Evolutionary conservation across 176 grass and related monocot species (phyloP).

Genomic region (Musa schizocarpa): DNA sequence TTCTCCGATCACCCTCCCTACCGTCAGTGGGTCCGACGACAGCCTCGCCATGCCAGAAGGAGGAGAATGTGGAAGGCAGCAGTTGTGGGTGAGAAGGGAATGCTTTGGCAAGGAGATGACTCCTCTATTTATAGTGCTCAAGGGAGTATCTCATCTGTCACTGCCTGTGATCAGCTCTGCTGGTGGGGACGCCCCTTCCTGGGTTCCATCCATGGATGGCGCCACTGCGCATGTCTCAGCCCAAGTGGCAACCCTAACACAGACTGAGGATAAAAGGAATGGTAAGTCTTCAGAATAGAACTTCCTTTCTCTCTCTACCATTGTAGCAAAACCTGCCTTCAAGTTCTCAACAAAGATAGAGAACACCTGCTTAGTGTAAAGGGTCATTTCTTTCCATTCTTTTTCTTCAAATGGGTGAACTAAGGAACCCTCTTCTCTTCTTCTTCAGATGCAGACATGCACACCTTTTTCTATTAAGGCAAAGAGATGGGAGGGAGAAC

Average conservation of each 20-base stretch:
- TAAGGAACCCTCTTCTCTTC: too few relatives aligned
- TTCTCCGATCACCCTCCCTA: constrained; percentile 86
- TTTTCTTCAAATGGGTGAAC: too few relatives aligned
- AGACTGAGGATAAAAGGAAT: background rate
- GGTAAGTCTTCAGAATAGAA: too few relatives aligned
- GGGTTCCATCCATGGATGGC: background rate
- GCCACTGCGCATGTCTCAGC: background rate
- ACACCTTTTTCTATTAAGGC: background rate
- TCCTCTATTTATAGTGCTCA: background rate
- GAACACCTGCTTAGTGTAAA: too few relatives aligned
- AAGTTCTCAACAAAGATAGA: too few relatives aligned
- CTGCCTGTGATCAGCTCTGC: background rate
- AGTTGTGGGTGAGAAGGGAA: too few relatives aligned
- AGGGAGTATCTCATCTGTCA: background rate
- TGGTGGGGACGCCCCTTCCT: background rate
- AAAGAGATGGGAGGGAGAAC: background rate
- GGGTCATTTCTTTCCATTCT: too few relatives aligned
- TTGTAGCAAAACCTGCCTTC: too few relatives aligned
- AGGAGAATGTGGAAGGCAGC: too few relatives aligned
- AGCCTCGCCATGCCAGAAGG: constrained; percentile 43
- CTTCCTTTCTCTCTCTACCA: too few relatives aligned
- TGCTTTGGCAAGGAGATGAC: background rate
- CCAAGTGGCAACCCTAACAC: background rate
- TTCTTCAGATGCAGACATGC: too few relatives aligned
- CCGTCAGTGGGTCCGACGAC: constrained; percentile 52